phyloP scores from a whole-genome alignment of 805 yeast species.

The Lipomyces anomalus region DNA sequence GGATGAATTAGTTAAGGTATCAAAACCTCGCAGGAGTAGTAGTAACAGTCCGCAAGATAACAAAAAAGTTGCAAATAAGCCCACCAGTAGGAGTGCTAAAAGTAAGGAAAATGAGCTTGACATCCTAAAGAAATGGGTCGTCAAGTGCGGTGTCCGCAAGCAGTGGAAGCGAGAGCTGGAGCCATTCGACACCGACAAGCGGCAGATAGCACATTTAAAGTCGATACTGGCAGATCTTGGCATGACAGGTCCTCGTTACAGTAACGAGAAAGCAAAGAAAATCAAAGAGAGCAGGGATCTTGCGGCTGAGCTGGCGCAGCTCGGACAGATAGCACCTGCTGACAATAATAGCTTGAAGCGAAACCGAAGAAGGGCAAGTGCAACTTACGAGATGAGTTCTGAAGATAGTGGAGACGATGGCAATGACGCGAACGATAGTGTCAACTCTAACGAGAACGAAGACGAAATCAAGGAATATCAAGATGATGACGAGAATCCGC shows the following conservation, averaged over 20 bases:
- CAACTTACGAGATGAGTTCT: no score
- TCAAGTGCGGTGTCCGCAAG: conserved; percentile 29
- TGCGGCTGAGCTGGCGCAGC: conserved; percentile 24
- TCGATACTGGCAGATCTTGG: conserved; percentile 25
- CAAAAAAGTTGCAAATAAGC: neutral
- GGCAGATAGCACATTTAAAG: conserved; percentile 21
- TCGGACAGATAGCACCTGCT: conserved; percentile 24
- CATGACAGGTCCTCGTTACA: conserved; percentile 30
- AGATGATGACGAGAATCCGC: neutral
- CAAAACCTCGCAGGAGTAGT: neutral
- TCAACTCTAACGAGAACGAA: neutral
- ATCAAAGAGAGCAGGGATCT: conserved; percentile 28
- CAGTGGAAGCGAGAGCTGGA: conserved; percentile 26
- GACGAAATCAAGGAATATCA: neutral
- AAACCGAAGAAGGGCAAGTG: no score
- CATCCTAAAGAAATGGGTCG: conserved; percentile 25
- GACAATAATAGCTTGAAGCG: conserved; percentile 4
- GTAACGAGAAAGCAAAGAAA: conserved; percentile 27
- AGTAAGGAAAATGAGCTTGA: conserved; percentile 23
- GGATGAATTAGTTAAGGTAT: neutral
- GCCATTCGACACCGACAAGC: conserved; percentile 22
- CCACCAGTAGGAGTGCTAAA: neutral
- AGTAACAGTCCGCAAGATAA: neutral
- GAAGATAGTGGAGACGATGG: no score
- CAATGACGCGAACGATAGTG: conserved; percentile 5